Evolutionary conservation across 1,284 basidiomycete genomes (phyloP).

Genomic region (Rhodotorula sp.): DNA sequence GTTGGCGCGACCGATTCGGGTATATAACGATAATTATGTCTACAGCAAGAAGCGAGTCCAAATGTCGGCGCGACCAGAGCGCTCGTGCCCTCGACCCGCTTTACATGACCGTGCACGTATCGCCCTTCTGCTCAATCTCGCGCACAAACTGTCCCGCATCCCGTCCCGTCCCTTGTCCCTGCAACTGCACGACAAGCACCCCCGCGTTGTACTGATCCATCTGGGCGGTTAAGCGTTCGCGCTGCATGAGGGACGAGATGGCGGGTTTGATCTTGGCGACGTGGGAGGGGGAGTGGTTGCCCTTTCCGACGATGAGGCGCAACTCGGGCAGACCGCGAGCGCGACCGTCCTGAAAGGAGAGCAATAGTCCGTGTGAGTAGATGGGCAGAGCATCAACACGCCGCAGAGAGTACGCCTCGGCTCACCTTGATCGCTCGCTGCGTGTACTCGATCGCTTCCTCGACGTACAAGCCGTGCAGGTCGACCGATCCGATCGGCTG

Average conservation of each 20-base stretch:
- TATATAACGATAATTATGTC: too few species aligned
- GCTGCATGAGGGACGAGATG: slow-evolving; percentile 74
- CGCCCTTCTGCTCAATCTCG: slow-evolving; percentile 55
- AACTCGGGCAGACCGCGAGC: slow-evolving; percentile 65
- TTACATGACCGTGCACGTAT: slow-evolving; percentile 72
- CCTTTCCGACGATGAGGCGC: slow-evolving; percentile 79
- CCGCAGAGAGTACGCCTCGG: not conserved
- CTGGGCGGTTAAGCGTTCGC: slow-evolving; percentile 73
- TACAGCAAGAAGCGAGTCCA: too few species aligned
- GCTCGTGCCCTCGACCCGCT: not conserved
- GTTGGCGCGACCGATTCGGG: too few species aligned
- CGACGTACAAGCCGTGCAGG: slow-evolving; percentile 78
- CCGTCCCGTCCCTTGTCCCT: slow-evolving; percentile 54
- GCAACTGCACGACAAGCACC: slow-evolving; percentile 79
- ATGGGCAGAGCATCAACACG: too few species aligned
- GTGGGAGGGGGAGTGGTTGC: slow-evolving; percentile 76
- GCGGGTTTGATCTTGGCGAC: slow-evolving; percentile 90
- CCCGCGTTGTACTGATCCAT: slow-evolving; percentile 81
- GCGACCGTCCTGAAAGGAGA: slow-evolving; percentile 59
- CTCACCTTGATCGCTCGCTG: slow-evolving; percentile 43
- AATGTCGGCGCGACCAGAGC: not conserved
- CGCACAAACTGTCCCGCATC: slow-evolving; percentile 53
- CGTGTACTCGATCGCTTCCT: slow-evolving; percentile 60
- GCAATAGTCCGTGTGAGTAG: too few species aligned
- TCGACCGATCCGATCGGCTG: slow-evolving; percentile 74